These are phyloP conservation scores for Metarhizium sp. DNA, from an alignment of 2,329 filamentous ascomycete species.

Conservation along the genomic window DNA sequence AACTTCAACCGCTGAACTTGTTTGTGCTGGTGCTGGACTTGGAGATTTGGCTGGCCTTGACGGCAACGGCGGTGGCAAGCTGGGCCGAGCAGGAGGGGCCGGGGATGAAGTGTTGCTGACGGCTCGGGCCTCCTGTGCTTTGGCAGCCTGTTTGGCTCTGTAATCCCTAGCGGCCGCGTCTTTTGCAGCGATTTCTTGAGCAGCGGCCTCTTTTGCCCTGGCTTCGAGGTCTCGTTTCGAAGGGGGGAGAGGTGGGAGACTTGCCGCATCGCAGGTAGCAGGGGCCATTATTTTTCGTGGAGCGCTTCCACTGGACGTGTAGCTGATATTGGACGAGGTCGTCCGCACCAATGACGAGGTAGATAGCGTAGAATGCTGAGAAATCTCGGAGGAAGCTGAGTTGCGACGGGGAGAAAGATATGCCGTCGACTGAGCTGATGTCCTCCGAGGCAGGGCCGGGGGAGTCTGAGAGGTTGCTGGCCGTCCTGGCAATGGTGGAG, in stretches of 20 bases:
- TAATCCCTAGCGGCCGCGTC: conserved; percentile 5
- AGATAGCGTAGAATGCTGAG: conserved; percentile 44
- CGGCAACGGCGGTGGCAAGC: conserved; percentile 40
- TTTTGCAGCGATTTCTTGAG: conserved; percentile 1
- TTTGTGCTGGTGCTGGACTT: conserved; percentile 4
- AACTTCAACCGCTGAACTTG: neutral
- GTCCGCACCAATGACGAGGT: conserved; percentile 38
- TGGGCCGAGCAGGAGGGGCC: conserved; percentile 23
- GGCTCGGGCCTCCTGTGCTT: conserved; percentile 4
- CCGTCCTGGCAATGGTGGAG: conserved; percentile 25
- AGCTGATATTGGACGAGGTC: conserved; percentile 38
- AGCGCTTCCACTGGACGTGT: conserved; percentile 31
- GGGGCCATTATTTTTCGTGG: conserved; percentile 42
- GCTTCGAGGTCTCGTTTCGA: conserved; percentile 44
- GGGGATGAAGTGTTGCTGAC: conserved; percentile 16
- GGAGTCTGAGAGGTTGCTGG: conserved; percentile 28
- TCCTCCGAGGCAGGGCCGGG: conserved; percentile 39
- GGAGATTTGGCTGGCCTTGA: conserved; percentile 33
- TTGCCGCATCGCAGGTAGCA: conserved; percentile 45
- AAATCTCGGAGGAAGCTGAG: conserved; percentile 50
- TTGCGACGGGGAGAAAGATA: conserved; percentile 35
- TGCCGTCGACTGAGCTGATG: conserved; percentile 30
- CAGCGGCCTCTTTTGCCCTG: conserved; percentile 21
- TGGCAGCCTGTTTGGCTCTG: conserved; percentile 6
- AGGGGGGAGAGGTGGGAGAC: conserved; percentile 48